These are phyloP conservation scores for Nakazawaea ambrosiae DNA, from an alignment of 805 yeast species.

Conservation along the genomic window DNA sequence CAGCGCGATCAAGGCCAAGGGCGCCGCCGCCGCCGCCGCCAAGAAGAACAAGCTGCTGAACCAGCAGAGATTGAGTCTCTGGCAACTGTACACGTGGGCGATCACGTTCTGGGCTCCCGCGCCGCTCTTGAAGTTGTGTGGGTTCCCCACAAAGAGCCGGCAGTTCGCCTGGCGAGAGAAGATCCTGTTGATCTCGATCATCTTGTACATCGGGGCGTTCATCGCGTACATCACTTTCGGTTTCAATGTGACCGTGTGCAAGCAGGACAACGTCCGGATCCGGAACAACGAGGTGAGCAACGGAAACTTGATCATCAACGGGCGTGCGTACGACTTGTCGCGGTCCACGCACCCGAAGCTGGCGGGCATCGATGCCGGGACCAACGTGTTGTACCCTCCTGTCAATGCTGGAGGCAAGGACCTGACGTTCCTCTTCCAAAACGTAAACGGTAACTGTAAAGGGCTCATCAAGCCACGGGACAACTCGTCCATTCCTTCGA, in stretches of 20 bases:
- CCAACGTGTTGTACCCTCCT: conserved; percentile 80
- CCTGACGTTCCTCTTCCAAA: conserved; percentile 79
- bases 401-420: conserved; percentile 83
- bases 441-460: conserved; percentile 87
- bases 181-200: conserved; percentile 74
- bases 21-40: background rate
- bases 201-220: conserved; percentile 63
- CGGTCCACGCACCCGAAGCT: conserved; percentile 73
- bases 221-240: conserved; percentile 91
- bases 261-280: conserved; percentile 37
- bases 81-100: conserved; percentile 76
- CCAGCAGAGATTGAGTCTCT: conserved; percentile 25
- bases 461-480: conserved; percentile 65
- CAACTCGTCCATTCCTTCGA: conserved; percentile 69
- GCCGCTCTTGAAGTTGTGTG: conserved; percentile 61
- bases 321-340: conserved; percentile 69
- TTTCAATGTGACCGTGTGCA: conserved; percentile 77
- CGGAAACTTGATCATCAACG: conserved; percentile 70
- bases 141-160: conserved; percentile 70
- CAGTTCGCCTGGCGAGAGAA: conserved; percentile 98
- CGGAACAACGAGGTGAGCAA: conserved; percentile 50
- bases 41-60: background rate
- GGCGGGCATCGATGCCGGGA: conserved; percentile 62
- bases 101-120: conserved; percentile 93
- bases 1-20: background rate